These are phyloP conservation scores for Trametes polyzona DNA, from an alignment of 1,284 basidiomycete genomes.

Conservation along the genomic window DNA sequence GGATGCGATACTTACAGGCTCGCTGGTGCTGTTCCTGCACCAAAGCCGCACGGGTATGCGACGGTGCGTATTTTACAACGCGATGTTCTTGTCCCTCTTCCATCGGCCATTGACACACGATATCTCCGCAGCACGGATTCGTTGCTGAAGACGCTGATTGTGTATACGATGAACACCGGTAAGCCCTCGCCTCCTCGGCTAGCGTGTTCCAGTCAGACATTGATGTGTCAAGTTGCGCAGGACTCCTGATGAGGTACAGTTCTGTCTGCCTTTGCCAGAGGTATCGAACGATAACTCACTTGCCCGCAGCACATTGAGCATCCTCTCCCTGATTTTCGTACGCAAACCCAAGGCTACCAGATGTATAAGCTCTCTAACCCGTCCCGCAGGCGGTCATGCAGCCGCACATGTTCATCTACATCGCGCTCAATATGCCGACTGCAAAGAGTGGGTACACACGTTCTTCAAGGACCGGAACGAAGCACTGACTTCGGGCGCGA, in stretches of 20 bases:
- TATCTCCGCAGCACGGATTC: not conserved
- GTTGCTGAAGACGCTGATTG: not conserved
- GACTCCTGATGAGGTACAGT: not conserved
- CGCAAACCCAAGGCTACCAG: not conserved
- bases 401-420: not conserved
- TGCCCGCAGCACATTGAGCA: not conserved
- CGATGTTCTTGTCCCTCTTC: not conserved
- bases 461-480: too few relatives aligned
- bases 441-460: not conserved
- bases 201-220: too few relatives aligned
- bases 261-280: too few relatives aligned
- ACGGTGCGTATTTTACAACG: not conserved
- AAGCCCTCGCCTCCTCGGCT: not conserved
- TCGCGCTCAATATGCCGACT: conserved; percentile 1
- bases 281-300: not conserved
- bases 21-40: not conserved
- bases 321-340: not conserved
- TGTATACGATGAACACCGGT: not conserved
- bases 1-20: not conserved
- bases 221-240: not conserved
- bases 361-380: not conserved
- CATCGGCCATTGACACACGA: not conserved
- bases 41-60: not conserved
- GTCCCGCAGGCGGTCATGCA: not conserved
- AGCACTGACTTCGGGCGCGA: not conserved